Evolutionary conservation across 495 filamentous ascomycete species (phyloP).

Genomic region (Penicillium desertorum): DNA sequence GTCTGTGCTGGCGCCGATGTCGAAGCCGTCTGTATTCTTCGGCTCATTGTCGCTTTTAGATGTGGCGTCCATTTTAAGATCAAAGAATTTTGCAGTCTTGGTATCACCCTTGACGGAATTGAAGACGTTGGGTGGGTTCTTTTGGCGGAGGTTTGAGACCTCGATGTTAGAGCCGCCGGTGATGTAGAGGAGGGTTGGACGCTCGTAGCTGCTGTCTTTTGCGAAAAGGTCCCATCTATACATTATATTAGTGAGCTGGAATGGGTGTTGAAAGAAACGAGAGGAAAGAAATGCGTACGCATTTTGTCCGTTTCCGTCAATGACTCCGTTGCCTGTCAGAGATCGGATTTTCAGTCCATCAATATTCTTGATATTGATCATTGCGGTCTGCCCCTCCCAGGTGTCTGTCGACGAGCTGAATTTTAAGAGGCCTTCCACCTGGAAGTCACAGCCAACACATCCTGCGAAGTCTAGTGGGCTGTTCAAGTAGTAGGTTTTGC

Average conservation of each 20-base stretch:
- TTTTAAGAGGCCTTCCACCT: constrained; percentile 43
- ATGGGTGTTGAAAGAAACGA: not conserved
- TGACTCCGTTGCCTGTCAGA: constrained; percentile 39
- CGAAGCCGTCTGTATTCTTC: constrained; percentile 48
- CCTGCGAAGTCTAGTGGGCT: constrained; percentile 40
- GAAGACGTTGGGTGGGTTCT: constrained; percentile 49
- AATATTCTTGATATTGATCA: constrained; percentile 39
- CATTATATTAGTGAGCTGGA: not conserved
- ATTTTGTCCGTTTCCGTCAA: constrained; percentile 50
- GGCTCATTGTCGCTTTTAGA: constrained; percentile 38
- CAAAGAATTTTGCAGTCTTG: constrained; percentile 31
- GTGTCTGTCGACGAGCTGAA: constrained; percentile 36
- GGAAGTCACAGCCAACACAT: constrained; percentile 41
- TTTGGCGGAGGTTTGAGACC: constrained; percentile 34
- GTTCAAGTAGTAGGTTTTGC: constrained; percentile 41
- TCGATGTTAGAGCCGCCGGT: constrained; percentile 36
- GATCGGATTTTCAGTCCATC: constrained; percentile 38
- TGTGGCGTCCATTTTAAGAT: constrained; percentile 36
- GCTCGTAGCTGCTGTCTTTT: constrained; percentile 31
- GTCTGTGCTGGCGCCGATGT: constrained; percentile 44
- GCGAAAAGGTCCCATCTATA: constrained; percentile 41
- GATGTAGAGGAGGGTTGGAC: constrained; percentile 46
- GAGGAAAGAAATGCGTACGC: constrained; percentile 20
- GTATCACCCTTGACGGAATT: constrained; percentile 37
- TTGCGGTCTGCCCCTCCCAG: constrained; percentile 41